Base-by-base conservation (phyloP, 768 basidiomycete genomes). In the Naganishia antarctica region DNA sequence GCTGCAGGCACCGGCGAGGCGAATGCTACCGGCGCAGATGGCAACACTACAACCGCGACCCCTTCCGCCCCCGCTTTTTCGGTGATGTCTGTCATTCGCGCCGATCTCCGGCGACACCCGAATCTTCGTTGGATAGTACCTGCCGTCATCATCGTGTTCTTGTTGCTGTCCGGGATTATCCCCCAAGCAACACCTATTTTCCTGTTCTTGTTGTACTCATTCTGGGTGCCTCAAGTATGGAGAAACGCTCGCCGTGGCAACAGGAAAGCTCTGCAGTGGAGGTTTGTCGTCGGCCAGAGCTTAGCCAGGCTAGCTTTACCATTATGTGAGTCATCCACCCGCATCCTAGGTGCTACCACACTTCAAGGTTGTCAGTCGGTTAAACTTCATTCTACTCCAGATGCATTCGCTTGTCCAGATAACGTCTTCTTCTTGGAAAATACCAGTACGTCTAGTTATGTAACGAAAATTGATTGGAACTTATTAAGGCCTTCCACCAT, bases 221-320 rank as follows among this genome's bases (percentile, higher is more conserved):
- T 92, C 71, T 96, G 91, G 91, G 69, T 87, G 4, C 86, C 89
- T 3, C 91, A 93, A 76, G 90, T 96, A 50, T 80, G 86, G 60
- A 82, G 91, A 25, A 88, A 90, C 16, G 84, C 82, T 16, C 82
- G 83, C 23, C 83, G 88, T 25, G 87, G 86, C 9, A 82, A 89
- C 65, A 81, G 82, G 8, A 87, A 87, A 71, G 87, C 87, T 0
- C 72, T 94, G 45, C 80, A 82, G 8, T 80, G 78, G 47, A 84
- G 85, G 70, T 94, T 93, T 69, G 73, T 93, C 23, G 59, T 93
- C 9, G 91, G 90, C 12, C 89, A 86, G 5, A 88, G 88, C 0
- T 51, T 84, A 1, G 87, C 86, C 63, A 81, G 91, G 59, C 78
- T 90, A 48, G 85, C 83, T 62, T 82, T 87, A 49, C 84, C 85